Evolutionary conservation across 495 filamentous ascomycete species (phyloP).

Genomic region (Penicillium pancosmium): DNA sequence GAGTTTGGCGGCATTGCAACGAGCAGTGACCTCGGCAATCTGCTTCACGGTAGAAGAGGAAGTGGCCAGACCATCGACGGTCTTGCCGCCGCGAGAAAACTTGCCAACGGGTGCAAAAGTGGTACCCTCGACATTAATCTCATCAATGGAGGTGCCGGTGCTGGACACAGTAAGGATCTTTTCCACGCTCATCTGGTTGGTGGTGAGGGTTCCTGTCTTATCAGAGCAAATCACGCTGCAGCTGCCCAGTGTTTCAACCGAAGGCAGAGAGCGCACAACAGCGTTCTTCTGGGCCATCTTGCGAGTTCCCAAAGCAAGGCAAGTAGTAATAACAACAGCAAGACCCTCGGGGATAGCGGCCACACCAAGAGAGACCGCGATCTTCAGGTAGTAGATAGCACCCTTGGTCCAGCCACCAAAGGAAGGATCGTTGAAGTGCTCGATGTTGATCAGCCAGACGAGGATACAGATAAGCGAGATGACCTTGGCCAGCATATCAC

Average conservation of each 20-base stretch:
- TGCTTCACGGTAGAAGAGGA: slow-evolving; percentile 79
- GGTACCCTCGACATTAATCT: slow-evolving; percentile 89
- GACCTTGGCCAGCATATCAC: slow-evolving; percentile 94
- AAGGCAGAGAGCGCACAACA: slow-evolving; percentile 92
- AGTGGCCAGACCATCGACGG: slow-evolving; percentile 66
- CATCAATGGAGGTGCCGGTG: slow-evolving; percentile 74
- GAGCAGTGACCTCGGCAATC: slow-evolving; percentile 82
- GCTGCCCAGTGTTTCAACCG: slow-evolving; percentile 96
- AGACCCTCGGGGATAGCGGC: slow-evolving; percentile 97
- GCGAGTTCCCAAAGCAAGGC: slow-evolving; percentile 89
- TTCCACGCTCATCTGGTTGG: slow-evolving; percentile 99
- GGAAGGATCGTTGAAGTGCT: slow-evolving; percentile 91
- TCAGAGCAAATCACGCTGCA: slow-evolving; percentile 99
- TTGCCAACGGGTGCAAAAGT: slow-evolving; percentile 86
- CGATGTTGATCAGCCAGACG: slow-evolving; percentile 98
- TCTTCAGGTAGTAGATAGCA: slow-evolving; percentile 99
- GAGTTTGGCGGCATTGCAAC: slow-evolving; percentile 89
- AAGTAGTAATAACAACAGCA: slow-evolving; percentile 97
- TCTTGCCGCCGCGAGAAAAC: slow-evolving; percentile 67
- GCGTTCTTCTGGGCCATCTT: slow-evolving; percentile 99
- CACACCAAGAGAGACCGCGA: slow-evolving; percentile 97
- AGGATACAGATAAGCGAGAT: slow-evolving; percentile 95
- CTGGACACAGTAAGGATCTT: slow-evolving; percentile 83
- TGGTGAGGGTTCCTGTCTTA: slow-evolving; percentile 98
- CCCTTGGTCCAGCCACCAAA: slow-evolving; percentile 97